Evolutionary conservation across 1,139 yeast genomes (phyloP).

Genomic region (Zhuliangozyma blackwelliae): DNA sequence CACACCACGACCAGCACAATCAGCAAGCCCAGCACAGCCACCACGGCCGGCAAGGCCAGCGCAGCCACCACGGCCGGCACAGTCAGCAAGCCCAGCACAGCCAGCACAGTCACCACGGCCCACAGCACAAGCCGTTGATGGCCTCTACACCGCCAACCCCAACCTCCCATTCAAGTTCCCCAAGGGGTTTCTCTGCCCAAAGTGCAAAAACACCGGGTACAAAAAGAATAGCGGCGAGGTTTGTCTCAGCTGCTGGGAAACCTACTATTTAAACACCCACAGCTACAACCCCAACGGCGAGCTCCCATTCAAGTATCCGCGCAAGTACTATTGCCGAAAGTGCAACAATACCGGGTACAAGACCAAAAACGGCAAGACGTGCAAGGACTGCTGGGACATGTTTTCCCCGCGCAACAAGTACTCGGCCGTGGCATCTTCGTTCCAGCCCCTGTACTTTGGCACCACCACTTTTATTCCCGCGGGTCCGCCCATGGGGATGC

Average conservation of each 20-base stretch:
- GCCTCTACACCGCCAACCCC: constrained; percentile 27
- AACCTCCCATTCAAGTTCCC: constrained; percentile 55
- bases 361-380: constrained; percentile 56
- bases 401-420: constrained; percentile 47
- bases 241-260: constrained; percentile 37
- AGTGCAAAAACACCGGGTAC: constrained; percentile 42
- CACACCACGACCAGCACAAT: constrained; percentile 4
- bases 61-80: constrained; percentile 6
- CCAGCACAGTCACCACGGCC: constrained; percentile 9
- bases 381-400: constrained; percentile 67
- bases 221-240: constrained; percentile 24
- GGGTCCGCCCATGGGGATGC: constrained; percentile 2
- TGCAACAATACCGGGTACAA: constrained; percentile 78
- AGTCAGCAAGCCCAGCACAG: constrained; percentile 1
- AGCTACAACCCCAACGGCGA: constrained; percentile 39
- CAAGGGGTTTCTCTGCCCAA: constrained; percentile 30
- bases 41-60: constrained; percentile 7
- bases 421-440: constrained; percentile 4
- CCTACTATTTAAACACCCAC: constrained; percentile 22
- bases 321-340: constrained; percentile 55
- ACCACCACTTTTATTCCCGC: constrained; percentile 14
- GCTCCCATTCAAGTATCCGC: constrained; percentile 54
- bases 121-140: constrained; percentile 10
- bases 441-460: constrained; percentile 13
- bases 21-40: constrained; percentile 5